Percentiles rank a stretch among this genome's conserved stretches.
Conservation (phyloP, 2,329 filamentous ascomycete genomes). For the Leptographium wingfieldii region DNA sequence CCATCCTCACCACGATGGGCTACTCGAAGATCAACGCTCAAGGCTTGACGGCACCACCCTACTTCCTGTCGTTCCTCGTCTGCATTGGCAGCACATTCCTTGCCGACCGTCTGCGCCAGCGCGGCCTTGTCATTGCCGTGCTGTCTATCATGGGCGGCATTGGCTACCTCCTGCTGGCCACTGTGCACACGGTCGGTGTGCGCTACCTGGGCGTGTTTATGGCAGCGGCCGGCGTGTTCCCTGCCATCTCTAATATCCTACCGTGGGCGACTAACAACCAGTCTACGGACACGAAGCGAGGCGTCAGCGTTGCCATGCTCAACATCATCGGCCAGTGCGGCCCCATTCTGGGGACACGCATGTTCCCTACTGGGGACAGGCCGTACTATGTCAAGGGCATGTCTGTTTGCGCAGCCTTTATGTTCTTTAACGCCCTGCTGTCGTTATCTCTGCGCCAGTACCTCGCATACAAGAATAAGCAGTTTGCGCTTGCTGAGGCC, state of each 20-base stretch:
- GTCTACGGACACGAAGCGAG: conserved; percentile 51
- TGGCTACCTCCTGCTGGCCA: conserved; percentile 54
- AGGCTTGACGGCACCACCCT: conserved; percentile 59
- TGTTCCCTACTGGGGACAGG: conserved; percentile 37
- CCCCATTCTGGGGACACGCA: conserved; percentile 48
- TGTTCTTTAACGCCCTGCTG: conserved; percentile 27
- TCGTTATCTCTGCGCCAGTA: conserved; percentile 20
- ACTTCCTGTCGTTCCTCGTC: conserved; percentile 52
- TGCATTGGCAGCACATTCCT: conserved; percentile 49
- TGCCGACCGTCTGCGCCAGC: conserved; percentile 53
- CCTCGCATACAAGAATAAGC: conserved; percentile 21
- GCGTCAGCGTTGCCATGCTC: conserved; percentile 48
- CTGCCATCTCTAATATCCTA: conserved; percentile 54
- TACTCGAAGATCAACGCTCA: conserved; percentile 55
- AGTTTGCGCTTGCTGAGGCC: conserved; percentile 19
- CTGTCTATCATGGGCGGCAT: conserved; percentile 44
- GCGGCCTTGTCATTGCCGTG: conserved; percentile 44
- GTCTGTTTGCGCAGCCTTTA: conserved; percentile 26
- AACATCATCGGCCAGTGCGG: conserved; percentile 51
- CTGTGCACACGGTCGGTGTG: conserved; percentile 29
- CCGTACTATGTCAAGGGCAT: conserved; percentile 28
- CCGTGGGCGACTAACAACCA: conserved; percentile 63
- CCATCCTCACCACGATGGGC: conserved; percentile 53
- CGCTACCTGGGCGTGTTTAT: conserved; percentile 36
- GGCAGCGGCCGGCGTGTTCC: conserved; percentile 39